A percentile compares a stretch with the other conserved stretches of the same genome.
Conservation (phyloP, 2,329 filamentous ascomycete genomes). For the Magnaporthiopsis incrustans region DNA sequence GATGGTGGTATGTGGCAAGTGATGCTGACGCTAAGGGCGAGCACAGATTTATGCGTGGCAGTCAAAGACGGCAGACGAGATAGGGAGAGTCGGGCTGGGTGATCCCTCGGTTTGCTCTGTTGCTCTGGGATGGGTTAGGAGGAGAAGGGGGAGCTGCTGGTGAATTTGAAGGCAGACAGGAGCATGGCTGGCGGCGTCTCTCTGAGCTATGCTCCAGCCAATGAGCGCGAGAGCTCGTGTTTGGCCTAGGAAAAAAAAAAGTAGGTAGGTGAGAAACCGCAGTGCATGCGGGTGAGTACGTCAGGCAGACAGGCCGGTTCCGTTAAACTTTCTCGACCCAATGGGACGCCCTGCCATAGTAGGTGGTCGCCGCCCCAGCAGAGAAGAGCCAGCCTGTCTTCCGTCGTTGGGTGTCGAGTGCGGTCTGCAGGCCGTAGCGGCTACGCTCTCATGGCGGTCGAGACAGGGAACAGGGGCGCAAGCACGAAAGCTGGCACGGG, state of each 20-base stretch:
- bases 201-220: conserved; percentile 28
- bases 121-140: neutral
- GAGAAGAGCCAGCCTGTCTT: neutral
- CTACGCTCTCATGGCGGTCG: neutral
- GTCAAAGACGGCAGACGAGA: neutral
- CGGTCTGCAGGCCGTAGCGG: neutral
- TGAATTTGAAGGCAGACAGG: conserved; percentile 28
- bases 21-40: neutral
- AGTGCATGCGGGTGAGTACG: conserved; percentile 4
- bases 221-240: conserved; percentile 22
- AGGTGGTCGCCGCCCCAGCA: neutral
- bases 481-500: neutral
- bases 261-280: neutral
- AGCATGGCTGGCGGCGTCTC: conserved; percentile 35
- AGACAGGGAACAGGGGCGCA: neutral
- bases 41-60: neutral
- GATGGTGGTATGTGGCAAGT: neutral
- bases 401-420: neutral
- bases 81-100: neutral
- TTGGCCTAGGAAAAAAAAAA: neutral
- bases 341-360: neutral
- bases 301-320: conserved; percentile 4
- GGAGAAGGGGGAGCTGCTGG: conserved; percentile 30
- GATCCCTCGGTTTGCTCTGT: neutral
- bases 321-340: conserved; percentile 1